Conservation (phyloP, 2,329 filamentous ascomycete species). For the Hypoxylon sp. region DNA sequence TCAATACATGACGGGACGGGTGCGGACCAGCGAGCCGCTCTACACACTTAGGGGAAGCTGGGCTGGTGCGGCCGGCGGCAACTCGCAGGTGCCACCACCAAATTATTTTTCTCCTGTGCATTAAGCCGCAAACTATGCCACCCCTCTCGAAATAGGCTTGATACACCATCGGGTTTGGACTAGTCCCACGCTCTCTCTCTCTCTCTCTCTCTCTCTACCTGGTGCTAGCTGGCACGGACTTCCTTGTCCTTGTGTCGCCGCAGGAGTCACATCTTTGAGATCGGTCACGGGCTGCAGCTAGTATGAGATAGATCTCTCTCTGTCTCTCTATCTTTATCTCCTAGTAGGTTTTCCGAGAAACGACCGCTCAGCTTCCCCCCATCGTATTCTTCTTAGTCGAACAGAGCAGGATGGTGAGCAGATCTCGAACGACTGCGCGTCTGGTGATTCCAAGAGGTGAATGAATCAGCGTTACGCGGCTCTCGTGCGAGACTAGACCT, state of each 20-base stretch:
- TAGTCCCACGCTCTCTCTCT: background rate
- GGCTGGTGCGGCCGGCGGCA: conserved; percentile 34
- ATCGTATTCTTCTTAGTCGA: background rate
- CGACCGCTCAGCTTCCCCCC: background rate
- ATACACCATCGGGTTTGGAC: conserved; percentile 34
- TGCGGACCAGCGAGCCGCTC: conserved; percentile 21
- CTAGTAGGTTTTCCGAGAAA: conserved; percentile 4
- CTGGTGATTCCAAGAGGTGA: background rate
- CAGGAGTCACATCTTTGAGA: conserved; percentile 35
- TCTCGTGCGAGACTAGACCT: conserved; percentile 3
- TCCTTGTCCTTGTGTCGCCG: conserved; percentile 21
- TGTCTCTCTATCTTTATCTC: background rate
- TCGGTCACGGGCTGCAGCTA: conserved; percentile 37
- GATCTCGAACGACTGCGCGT: background rate
- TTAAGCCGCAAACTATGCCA: conserved; percentile 38
- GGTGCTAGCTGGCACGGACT: conserved; percentile 16
- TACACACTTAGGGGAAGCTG: conserved; percentile 12
- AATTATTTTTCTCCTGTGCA: conserved; percentile 28
- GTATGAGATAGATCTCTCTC: conserved; percentile 36
- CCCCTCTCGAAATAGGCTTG: conserved; percentile 28
- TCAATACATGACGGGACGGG: conserved; percentile 28
- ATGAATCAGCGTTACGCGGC: conserved; percentile 43
- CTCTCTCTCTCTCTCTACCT: background rate
- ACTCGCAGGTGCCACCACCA: conserved; percentile 30
- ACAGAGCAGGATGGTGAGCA: background rate